Evolutionary conservation across 345 rosid species (phyloP).

Genomic region (Salix caprea): DNA sequence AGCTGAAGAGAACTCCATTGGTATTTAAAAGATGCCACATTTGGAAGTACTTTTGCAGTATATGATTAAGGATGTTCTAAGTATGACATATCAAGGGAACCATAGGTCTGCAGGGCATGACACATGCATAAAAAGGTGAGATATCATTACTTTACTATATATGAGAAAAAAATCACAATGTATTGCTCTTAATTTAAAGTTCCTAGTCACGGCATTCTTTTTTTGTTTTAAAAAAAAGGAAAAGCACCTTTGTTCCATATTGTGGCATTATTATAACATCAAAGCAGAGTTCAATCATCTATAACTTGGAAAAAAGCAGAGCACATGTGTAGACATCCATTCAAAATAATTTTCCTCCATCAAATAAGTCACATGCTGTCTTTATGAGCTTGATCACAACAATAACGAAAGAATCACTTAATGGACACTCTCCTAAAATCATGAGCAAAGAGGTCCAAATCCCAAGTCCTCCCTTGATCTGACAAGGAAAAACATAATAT

Average conservation of each 20-base stretch:
- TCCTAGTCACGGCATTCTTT: not conserved
- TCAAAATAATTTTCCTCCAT: not conserved
- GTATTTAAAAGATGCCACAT: not conserved
- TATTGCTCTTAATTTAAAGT: not conserved
- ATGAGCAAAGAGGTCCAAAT: not conserved
- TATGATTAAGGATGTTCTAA: not conserved
- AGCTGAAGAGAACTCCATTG: not conserved
- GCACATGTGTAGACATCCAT: not conserved
- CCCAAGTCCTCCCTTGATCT: not conserved
- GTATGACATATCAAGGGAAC: not conserved
- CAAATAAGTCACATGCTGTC: not conserved
- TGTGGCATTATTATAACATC: not conserved
- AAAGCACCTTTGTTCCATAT: not conserved
- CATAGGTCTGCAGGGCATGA: not conserved
- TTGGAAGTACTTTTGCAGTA: not conserved
- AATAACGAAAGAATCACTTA: not conserved
- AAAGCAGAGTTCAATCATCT: not conserved
- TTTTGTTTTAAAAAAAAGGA: not conserved
- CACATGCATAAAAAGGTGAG: not conserved
- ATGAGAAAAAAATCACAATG: not conserved
- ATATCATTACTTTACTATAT: not conserved
- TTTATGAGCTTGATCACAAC: not conserved
- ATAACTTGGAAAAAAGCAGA: not conserved
- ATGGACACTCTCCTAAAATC: not conserved
- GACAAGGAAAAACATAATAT: not conserved